Base-by-base conservation (phyloP, 1,139 yeast species). In the Williopsis jadinii region DNA sequence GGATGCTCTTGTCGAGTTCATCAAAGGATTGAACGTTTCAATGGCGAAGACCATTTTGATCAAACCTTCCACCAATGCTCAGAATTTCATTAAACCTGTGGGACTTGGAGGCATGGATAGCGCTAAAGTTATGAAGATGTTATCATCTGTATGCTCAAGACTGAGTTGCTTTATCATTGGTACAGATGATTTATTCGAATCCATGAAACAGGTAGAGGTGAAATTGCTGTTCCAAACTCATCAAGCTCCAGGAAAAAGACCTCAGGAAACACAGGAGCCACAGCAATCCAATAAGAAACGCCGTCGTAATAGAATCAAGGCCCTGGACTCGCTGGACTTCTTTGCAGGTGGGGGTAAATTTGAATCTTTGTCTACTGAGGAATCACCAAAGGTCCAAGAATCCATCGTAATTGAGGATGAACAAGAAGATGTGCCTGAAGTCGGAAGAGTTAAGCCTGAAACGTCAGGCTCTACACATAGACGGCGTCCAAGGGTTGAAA, bases 321-420 rank as follows among this genome's bases (percentile, higher is more conserved):
- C 65, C 1, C 44, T 64, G 28, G 61, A 62, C 34, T 59, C 64
- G 38, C 47, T 64, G 35, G 55, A 54, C 29, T 64, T 59, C 48
- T 64, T 65, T 51, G 68, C 63, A 2, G 69, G 68, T 24, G 68
- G 68, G 28, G 51, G 44, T 2, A 44, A 50, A 19, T n/a, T 9
- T 2, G 53, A 50, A 32, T 19, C 24, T 5, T 19, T 19, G 24
- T 30, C 32, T 27, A 28, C 12, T 8, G 42, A 28, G 28, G 34
- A 38, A 24, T 19, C 24, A 19, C 11, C n/a, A 4, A 33, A 33
- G 12, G 19, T 12, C 11, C 26, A 14, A 26, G n/a, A n/a, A 8
- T 8, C 28, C 5, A 30, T 13, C 8, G 32, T 30, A 6, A 28
- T 27, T 32, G 28, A 14, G 3, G 3, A 28, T 2, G 28, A 33